Conservation (phyloP, 2,329 filamentous ascomycete genomes). For the Neopestalotiopsis rosae region DNA sequence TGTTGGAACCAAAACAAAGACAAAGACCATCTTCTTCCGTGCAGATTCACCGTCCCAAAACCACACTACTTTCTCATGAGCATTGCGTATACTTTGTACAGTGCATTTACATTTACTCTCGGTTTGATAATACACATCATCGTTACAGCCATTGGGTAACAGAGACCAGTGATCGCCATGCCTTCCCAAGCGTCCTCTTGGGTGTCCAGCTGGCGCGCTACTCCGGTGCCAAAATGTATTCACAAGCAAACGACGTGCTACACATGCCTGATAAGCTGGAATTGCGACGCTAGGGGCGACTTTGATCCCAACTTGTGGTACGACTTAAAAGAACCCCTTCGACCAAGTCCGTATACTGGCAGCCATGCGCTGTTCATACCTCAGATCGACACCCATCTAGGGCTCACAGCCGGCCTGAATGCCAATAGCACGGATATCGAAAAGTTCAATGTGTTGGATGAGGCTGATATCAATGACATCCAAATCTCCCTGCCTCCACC, state of each 20-base stretch:
- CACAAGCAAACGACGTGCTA: constrained; percentile 8
- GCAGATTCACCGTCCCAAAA: not conserved
- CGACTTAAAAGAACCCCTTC: not conserved
- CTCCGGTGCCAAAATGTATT: not conserved
- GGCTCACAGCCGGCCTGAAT: not conserved
- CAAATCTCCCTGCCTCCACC: not conserved
- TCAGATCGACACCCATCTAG: constrained; percentile 11
- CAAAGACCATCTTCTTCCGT: too few relatives aligned
- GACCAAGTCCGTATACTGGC: not conserved
- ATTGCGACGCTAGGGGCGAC: not conserved
- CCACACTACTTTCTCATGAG: not conserved
- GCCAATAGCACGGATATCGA: not conserved
- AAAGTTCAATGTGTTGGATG: not conserved
- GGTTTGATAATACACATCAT: too few relatives aligned
- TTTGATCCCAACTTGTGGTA: not conserved
- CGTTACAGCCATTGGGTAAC: too few relatives aligned
- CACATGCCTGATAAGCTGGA: constrained; percentile 12
- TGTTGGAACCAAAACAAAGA: not conserved
- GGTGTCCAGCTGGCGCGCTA: too few relatives aligned
- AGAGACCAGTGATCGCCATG: not conserved
- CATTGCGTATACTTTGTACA: too few relatives aligned
- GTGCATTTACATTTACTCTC: too few relatives aligned
- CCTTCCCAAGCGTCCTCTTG: not conserved
- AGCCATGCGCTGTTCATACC: constrained; percentile 15
- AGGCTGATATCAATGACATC: not conserved